Conservation (phyloP, 495 filamentous ascomycete species). For the Gamarada debralockiae region DNA sequence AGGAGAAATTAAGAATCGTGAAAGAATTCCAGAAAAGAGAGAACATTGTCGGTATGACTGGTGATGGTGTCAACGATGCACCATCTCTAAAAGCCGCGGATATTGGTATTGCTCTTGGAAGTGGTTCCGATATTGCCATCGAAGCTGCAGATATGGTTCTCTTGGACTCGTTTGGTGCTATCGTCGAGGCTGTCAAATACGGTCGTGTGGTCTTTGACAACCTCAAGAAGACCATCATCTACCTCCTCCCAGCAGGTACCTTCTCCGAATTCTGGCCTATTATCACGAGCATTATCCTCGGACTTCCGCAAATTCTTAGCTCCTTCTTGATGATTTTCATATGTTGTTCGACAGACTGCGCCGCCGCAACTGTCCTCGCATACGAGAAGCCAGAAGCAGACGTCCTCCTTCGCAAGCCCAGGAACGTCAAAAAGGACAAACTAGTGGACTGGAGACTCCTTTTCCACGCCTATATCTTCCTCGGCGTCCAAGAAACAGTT, state of each 20-base stretch:
- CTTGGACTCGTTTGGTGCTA: conserved; percentile 58
- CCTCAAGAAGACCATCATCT: conserved; percentile 49
- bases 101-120: conserved; percentile 47
- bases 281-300: conserved; percentile 60
- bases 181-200: conserved; percentile 58
- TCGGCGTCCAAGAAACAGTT: conserved; percentile 56
- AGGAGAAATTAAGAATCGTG: conserved; percentile 72
- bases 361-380: conserved; percentile 57
- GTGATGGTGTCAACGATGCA: conserved; percentile 56
- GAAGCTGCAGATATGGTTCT: conserved; percentile 65
- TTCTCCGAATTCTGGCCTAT: conserved; percentile 72
- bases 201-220: conserved; percentile 55
- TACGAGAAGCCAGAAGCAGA: conserved; percentile 72
- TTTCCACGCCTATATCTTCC: conserved; percentile 56
- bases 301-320: conserved; percentile 60
- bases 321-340: conserved; percentile 69
- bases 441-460: conserved; percentile 61
- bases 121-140: conserved; percentile 56
- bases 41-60: conserved; percentile 41
- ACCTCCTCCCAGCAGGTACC: conserved; percentile 56
- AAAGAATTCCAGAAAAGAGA: conserved; percentile 54
- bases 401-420: conserved; percentile 53
- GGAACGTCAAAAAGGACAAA: conserved; percentile 54
- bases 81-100: conserved; percentile 50
- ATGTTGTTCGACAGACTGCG: conserved; percentile 63